Base-by-base conservation (phyloP, 208 protist genomes). In the Herpetomonas muscarum region DNA sequence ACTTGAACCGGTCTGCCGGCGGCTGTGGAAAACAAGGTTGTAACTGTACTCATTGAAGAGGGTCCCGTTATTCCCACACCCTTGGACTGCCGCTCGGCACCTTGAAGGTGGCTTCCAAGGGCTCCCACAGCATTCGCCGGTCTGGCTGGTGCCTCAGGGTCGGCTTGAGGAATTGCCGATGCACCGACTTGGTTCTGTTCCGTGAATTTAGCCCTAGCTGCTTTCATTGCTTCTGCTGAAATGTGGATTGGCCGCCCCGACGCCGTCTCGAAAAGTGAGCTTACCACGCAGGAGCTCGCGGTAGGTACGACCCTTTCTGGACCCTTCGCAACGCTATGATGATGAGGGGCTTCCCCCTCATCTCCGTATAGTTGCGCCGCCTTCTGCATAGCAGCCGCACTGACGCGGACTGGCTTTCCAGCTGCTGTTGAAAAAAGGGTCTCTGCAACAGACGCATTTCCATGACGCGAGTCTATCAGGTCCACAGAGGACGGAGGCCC, bases 241-340 rank as follows among this genome's bases (percentile, higher is more conserved):
- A 81, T 67, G 2, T 46, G 25, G 30, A 82, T 70, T 2, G 72
- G 19, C n/a, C 56, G 69, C 7, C 78, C 79, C 3, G 64, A 36
- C 0, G 75, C 76, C 0, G 75, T 79, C 15, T 64, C 37, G 41
- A 82, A 90, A n/a, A 81, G 69, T 19, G 72, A 12, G 19, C 41
- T 46, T 19, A 46, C 41, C 41, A 47, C 24, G 19, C 34, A 3
- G 15, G 42, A 46, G 44, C n/a, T 4, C 19, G 58, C 61, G 59
- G 54, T 17, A 47, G 52, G 31, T 36, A 26, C 10, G 31, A 45
- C 3, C 32, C 42, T 0, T 28, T 37, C 31, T 64, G 42, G 19
- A 56, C 24, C 21, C 19, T 65, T 3, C 28, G 37, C 13, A n/a
- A n/a, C n/a, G n/a, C n/a, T n/a, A n/a, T n/a, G n/a, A n/a, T n/a